Evolutionary conservation across 129 eudicot species (phyloP).

Genomic region (Deinandra increscens): DNA sequence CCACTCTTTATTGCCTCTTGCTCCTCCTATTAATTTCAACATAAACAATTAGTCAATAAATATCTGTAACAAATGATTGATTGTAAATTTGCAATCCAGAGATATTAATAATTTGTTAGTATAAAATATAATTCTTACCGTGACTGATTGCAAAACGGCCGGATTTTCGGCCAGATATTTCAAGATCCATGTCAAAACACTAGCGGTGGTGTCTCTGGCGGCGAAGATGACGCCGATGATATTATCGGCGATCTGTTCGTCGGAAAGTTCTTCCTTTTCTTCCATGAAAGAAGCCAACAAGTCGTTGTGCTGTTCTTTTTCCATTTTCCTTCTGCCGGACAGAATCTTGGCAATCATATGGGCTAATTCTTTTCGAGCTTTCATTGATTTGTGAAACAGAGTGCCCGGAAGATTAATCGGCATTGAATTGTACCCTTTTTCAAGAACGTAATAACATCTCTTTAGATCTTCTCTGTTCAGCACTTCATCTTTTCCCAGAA

Average conservation of each 20-base stretch:
- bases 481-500: conserved; percentile 41
- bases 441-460: conserved; percentile 40
- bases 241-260: conserved; percentile 48
- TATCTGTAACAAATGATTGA: not conserved
- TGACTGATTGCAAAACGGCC: conserved; percentile 26
- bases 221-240: conserved; percentile 57
- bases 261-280: conserved; percentile 36
- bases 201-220: conserved; percentile 54
- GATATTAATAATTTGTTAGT: not conserved
- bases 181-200: conserved; percentile 49
- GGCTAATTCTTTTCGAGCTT: conserved; percentile 41
- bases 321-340: conserved; percentile 26
- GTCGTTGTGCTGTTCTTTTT: conserved; percentile 26
- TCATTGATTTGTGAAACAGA: conserved; percentile 37
- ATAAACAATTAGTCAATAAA: not conserved
- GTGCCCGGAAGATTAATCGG: conserved; percentile 50
- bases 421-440: conserved; percentile 54
- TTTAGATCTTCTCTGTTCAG: conserved; percentile 35
- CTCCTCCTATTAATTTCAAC: conserved; percentile 33
- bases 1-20: conserved; percentile 34
- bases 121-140: conserved; percentile 26
- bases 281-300: conserved; percentile 37
- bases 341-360: conserved; percentile 30
- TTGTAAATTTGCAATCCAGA: not conserved
- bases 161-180: conserved; percentile 45